Evolutionary conservation across 345 rosid species (phyloP).

Genomic region (Salix purpurea): DNA sequence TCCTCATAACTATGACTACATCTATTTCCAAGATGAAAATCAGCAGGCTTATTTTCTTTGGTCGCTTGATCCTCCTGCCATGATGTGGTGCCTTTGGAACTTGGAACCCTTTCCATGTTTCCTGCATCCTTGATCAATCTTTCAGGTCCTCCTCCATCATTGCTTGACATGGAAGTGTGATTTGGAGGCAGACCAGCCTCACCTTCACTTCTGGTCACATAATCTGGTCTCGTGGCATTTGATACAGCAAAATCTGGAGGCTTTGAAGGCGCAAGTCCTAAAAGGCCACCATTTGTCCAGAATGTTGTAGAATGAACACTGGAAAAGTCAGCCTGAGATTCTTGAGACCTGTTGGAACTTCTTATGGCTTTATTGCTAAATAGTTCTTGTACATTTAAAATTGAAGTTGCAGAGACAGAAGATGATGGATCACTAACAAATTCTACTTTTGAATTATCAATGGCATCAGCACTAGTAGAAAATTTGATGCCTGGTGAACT

Average conservation of each 20-base stretch:
- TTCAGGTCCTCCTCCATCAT: conserved; percentile 25
- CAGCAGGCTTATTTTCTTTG: conserved; percentile 18
- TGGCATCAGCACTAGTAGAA: conserved; percentile 16
- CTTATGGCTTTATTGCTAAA: conserved; percentile 12
- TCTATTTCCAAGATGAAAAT: conserved; percentile 26
- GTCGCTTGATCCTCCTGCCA: conserved; percentile 22
- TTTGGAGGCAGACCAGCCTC: conserved; percentile 24
- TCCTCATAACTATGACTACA: conserved; percentile 21
- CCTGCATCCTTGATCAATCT: conserved; percentile 28
- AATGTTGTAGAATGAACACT: conserved; percentile 44
- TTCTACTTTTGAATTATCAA: conserved; percentile 20
- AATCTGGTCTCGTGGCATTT: conserved; percentile 25
- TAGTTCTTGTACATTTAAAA: conserved; percentile 19
- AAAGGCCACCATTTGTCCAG: conserved; percentile 93
- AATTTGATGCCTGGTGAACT: conserved; percentile 16
- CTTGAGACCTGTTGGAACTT: conserved; percentile 27
- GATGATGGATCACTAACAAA: not conserved
- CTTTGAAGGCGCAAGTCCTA: conserved; percentile 87
- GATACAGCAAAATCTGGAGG: conserved; percentile 79
- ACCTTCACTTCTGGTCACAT: conserved; percentile 18
- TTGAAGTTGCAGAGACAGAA: conserved; percentile 4
- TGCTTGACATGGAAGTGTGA: conserved; percentile 1
- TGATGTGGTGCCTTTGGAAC: conserved; percentile 20
- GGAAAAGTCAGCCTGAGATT: conserved; percentile 35
- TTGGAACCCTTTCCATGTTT: conserved; percentile 16